Evolutionary conservation across 2,329 filamentous ascomycete genomes (phyloP), one percentile per base, ranked within the genome.

Genomic region (Mollisiaceae sp.): DNA sequence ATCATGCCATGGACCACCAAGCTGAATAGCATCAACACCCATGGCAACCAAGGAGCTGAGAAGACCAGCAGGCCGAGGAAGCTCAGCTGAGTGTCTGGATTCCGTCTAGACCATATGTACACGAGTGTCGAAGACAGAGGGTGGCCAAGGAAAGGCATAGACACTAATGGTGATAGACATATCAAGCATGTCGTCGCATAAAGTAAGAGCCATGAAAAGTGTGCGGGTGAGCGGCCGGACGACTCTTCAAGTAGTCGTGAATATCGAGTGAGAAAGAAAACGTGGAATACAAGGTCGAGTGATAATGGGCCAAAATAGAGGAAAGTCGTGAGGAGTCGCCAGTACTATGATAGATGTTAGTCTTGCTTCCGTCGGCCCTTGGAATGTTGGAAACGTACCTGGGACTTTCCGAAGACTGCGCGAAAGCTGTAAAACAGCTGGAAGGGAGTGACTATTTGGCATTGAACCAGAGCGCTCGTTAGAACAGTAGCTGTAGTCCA

Each of bases 181-280:
- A 98, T 86, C 20, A 99, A 87, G 64, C 90, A 91, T 2, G 87
- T 85, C 77, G 89, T 93, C 64, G 93, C 90, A 77, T 97, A 98
- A 60, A 95, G 82, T 1, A 99, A 85, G 20, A 99, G 84, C 94
- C 94, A 99, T 6, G 93, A 93, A 82, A 97, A 99, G 75, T 96
- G 91, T 2, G 95, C 95, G 0, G 94, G 91, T 4, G 92, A 96
- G 52, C 92, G 88, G 47, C 93, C 92, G n/a, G 93, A 93, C 0
- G 92, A 93, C 79, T 98, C 94, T 80, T 99, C 95, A 56, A 99
- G 87, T 52, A 98, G 90, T 59, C 95, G 91, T 8, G 94, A 94
- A 79, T 99, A 99, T 64, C 95, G 91, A 77, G 97, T 94, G 65
- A 97, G 89, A 81, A 99, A 99, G 85, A 97, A 99, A 78, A 98